These are phyloP conservation scores for Crithidia acanthocephali DNA, from an alignment of 208 protist species.

Conservation along the genomic window DNA sequence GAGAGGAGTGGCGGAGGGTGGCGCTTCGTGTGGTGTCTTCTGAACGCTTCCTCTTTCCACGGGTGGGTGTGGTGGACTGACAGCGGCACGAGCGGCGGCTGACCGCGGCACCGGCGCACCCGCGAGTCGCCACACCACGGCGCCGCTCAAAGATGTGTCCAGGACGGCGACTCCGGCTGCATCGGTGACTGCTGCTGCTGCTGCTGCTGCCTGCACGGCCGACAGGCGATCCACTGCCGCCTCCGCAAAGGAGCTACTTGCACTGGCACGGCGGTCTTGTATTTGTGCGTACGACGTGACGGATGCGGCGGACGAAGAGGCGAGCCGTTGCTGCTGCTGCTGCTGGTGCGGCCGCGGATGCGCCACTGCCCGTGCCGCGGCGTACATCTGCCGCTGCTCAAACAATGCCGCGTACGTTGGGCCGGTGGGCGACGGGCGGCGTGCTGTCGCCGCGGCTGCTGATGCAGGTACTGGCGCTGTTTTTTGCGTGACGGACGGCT, in stretches of 20 bases:
- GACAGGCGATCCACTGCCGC: background rate
- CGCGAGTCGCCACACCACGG: conserved; percentile 28
- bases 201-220: background rate
- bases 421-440: background rate
- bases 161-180: background rate
- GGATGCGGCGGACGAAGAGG: background rate
- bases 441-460: background rate
- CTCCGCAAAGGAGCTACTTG: background rate
- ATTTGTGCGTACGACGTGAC: background rate
- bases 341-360: background rate
- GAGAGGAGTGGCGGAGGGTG: background rate
- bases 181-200: background rate
- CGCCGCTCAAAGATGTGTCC: no score
- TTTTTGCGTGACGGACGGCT: background rate
- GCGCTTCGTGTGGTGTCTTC: background rate
- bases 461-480: background rate
- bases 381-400: conserved; percentile 1
- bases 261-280: background rate
- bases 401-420: conserved; percentile 24
- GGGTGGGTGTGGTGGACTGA: background rate
- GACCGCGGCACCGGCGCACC: conserved; percentile 11
- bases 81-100: background rate
- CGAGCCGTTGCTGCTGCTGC: background rate
- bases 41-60: background rate
- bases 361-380: no score